Conservation (phyloP, 2,329 filamentous ascomycete genomes). For the Tolypocladium amazonense region DNA sequence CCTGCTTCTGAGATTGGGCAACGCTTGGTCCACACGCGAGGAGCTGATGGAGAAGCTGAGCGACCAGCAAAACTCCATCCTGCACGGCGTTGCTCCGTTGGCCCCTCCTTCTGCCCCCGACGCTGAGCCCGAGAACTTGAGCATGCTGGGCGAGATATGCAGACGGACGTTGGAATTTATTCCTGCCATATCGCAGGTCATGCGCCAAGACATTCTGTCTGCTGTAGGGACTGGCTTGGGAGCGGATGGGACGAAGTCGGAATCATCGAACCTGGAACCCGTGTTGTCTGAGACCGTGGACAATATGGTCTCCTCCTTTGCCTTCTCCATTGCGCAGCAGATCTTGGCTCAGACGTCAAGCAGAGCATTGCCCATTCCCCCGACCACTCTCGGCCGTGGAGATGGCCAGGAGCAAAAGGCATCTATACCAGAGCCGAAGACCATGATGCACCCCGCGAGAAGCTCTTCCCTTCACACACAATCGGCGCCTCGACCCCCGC, state of each 20-base stretch:
- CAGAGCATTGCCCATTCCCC: conserved; percentile 54
- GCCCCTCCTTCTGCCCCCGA: conserved; percentile 35
- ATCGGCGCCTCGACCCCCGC: conserved; percentile 23
- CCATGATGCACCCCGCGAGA: conserved; percentile 58
- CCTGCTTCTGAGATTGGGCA: conserved; percentile 73
- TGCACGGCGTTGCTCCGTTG: conserved; percentile 46
- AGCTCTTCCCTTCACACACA: conserved; percentile 48
- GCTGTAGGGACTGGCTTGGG: conserved; percentile 37
- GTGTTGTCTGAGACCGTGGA: conserved; percentile 48
- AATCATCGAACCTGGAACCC: conserved; percentile 16
- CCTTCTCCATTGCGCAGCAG: conserved; percentile 65
- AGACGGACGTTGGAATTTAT: conserved; percentile 76
- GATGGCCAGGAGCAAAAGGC: conserved; percentile 48
- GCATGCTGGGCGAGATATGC: conserved; percentile 78
- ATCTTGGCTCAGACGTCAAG: conserved; percentile 67
- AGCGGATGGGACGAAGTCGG: conserved; percentile 22
- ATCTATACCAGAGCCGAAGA: conserved; percentile 56
- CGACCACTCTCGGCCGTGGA: conserved; percentile 37
- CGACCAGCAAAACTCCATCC: conserved; percentile 48
- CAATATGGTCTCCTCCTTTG: conserved; percentile 68
- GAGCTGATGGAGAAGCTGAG: conserved; percentile 52
- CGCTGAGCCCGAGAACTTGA: conserved; percentile 62
- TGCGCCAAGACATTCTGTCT: conserved; percentile 67
- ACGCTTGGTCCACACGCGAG: conserved; percentile 52
- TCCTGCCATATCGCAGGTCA: conserved; percentile 64